Conservation (phyloP, 192 early-diverging fungal genomes). For the Martensiomyces pterosporus region DNA sequence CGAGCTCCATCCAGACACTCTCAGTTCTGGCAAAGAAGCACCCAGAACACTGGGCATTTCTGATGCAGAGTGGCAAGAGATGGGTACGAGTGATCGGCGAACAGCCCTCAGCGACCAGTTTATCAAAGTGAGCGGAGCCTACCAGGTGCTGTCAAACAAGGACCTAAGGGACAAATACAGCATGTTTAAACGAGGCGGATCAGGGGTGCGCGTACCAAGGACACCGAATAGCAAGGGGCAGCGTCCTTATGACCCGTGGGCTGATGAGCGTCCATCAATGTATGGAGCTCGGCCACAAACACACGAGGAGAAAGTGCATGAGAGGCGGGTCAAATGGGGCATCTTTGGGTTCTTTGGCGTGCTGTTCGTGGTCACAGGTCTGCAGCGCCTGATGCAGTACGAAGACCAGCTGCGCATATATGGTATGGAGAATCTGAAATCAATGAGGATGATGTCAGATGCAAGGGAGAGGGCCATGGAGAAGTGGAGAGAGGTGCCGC, state of each 20-base stretch:
- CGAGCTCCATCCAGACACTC: conserved; percentile 34
- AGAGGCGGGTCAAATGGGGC: conserved; percentile 6
- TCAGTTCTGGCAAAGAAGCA: neutral
- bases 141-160: conserved; percentile 21
- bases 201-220: too few species aligned
- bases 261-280: conserved; percentile 20
- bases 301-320: conserved; percentile 2
- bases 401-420: conserved; percentile 8
- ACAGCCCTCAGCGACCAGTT: conserved; percentile 18
- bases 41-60: conserved; percentile 1
- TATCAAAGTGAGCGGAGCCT: conserved; percentile 16
- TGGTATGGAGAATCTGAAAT: conserved; percentile 4
- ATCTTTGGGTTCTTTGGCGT: conserved; percentile 28
- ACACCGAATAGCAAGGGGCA: neutral
- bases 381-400: conserved; percentile 4
- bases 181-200: too few species aligned
- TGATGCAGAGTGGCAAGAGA: conserved; percentile 10
- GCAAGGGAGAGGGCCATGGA: conserved; percentile 29
- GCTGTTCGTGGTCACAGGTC: conserved; percentile 6
- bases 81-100: conserved; percentile 7
- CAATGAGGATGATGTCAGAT: conserved; percentile 4
- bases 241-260: conserved; percentile 16
- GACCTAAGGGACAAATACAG: conserved; percentile 15
- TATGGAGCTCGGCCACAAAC: conserved; percentile 1
- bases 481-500: conserved; percentile 36